Percentiles rank a stretch among this genome's conserved stretches.
Conservation (phyloP, 495 filamentous ascomycete genomes). For the Lepidopterella palustris region DNA sequence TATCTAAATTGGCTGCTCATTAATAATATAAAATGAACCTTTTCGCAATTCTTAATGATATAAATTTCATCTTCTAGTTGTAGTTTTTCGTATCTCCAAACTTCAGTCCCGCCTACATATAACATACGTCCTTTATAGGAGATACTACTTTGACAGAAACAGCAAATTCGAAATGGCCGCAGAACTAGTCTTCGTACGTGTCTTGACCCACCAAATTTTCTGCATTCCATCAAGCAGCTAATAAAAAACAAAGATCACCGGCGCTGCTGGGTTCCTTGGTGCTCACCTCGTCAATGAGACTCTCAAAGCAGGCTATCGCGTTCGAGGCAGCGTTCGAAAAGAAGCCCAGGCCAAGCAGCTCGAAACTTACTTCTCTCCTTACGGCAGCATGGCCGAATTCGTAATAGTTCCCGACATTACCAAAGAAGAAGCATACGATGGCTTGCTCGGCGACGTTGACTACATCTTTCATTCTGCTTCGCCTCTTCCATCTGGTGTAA, state of each 20-base stretch:
- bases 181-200: conserved; percentile 1
- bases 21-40: no score
- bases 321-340: conserved; percentile 23
- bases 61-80: no score
- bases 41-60: no score
- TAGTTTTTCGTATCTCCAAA: no score
- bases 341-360: conserved; percentile 26
- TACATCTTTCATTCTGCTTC: conserved; percentile 42
- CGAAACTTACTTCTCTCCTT: conserved; percentile 15
- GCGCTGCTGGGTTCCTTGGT: conserved; percentile 33
- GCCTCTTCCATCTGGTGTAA: conserved; percentile 29
- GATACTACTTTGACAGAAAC: not conserved
- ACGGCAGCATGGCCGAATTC: conserved; percentile 27
- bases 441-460: conserved; percentile 34
- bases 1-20: no score
- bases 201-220: not conserved
- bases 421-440: conserved; percentile 29
- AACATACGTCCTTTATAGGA: no score
- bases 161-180: not conserved
- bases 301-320: conserved; percentile 22
- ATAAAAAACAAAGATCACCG: conserved; percentile 13
- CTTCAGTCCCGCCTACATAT: no score
- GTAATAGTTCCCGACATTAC: conserved; percentile 36
- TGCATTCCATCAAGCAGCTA: not conserved
- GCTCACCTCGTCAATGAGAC: conserved; percentile 34